Conservation (phyloP, 2,329 filamentous ascomycete genomes). For the Fusarium guadeloupense region DNA sequence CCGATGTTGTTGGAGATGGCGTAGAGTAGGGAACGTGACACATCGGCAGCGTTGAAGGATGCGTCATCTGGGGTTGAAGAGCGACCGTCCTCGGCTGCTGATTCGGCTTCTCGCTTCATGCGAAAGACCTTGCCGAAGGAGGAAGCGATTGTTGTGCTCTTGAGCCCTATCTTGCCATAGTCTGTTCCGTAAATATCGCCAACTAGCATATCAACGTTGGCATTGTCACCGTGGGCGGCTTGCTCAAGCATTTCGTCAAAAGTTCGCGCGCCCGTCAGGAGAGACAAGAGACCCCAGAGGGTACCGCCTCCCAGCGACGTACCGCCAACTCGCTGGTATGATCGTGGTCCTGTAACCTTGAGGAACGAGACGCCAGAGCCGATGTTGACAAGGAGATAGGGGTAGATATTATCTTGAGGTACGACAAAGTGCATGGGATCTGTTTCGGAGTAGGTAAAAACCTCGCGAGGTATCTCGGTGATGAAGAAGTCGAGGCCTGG, state of each 20-base stretch:
- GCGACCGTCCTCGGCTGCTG: constrained; percentile 77
- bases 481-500: constrained; percentile 97
- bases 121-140: constrained; percentile 97
- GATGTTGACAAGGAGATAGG: constrained; percentile 97
- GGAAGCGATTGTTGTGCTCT: constrained; percentile 93
- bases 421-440: constrained; percentile 91
- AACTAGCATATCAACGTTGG: constrained; percentile 93
- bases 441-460: constrained; percentile 93
- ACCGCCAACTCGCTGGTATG: constrained; percentile 91
- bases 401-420: constrained; percentile 84
- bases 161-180: constrained; percentile 95
- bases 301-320: constrained; percentile 97
- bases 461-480: constrained; percentile 94
- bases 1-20: constrained; percentile 98
- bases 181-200: constrained; percentile 98
- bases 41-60: constrained; percentile 80
- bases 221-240: constrained; percentile 91
- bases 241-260: constrained; percentile 98
- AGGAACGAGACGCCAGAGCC: constrained; percentile 97
- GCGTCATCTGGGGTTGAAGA: constrained; percentile 57
- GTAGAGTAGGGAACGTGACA: constrained; percentile 90
- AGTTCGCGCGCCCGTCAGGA: constrained; percentile 91
- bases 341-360: constrained; percentile 89
- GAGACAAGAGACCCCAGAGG: constrained; percentile 91
- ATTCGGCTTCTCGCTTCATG: constrained; percentile 86